Conservation (phyloP, 2,329 filamentous ascomycete species). For the Tolypocladium cylindrosporum region DNA sequence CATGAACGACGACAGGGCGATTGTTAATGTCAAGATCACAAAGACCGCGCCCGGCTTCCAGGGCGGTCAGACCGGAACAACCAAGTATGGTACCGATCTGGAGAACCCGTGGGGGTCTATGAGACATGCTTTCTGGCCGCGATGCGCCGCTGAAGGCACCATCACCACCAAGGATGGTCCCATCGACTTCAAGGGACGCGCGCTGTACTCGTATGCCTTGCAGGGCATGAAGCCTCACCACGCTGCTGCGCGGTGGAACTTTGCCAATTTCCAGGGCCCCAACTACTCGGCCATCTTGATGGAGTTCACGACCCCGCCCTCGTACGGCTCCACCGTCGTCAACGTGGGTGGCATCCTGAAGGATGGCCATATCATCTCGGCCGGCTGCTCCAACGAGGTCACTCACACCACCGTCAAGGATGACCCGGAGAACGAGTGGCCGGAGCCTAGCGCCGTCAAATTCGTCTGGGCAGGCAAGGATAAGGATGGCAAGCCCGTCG, state of each 20-base stretch:
- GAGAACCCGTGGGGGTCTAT: constrained; percentile 83
- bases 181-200: constrained; percentile 71
- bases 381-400: constrained; percentile 53
- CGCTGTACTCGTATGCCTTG: constrained; percentile 72
- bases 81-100: constrained; percentile 78
- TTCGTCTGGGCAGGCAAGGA: constrained; percentile 71
- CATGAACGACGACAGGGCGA: constrained; percentile 65
- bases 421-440: constrained; percentile 79
- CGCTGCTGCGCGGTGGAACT: constrained; percentile 86
- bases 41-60: constrained; percentile 72
- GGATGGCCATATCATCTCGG: constrained; percentile 70
- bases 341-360: constrained; percentile 74
- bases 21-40: constrained; percentile 80
- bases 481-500: constrained; percentile 64
- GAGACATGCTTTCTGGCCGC: constrained; percentile 90
- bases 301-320: constrained; percentile 90
- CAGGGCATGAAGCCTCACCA: constrained; percentile 99
- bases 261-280: constrained; percentile 80
- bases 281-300: constrained; percentile 84
- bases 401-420: constrained; percentile 60
- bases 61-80: constrained; percentile 73
- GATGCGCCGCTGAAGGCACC: constrained; percentile 70
- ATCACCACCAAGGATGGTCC: constrained; percentile 76
- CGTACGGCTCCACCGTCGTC: constrained; percentile 79
- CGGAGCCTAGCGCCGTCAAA: constrained; percentile 66